phyloP scores from a whole-genome alignment of 169 alveolate species.

The Perkinsus marinus region DNA sequence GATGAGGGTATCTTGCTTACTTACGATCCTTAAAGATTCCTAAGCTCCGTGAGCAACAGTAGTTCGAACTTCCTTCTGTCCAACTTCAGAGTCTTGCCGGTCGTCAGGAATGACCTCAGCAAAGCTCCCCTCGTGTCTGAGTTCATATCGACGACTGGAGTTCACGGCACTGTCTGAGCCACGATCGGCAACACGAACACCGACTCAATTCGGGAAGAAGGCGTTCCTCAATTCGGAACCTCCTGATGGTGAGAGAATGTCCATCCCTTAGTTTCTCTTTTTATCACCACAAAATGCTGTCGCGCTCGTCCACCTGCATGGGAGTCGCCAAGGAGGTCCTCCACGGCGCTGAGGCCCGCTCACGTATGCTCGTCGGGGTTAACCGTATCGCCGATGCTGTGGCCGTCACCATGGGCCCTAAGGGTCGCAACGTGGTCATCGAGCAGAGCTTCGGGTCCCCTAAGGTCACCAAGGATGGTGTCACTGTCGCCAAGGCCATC shows the following conservation, averaged over 20 bases:
- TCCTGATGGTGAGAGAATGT: neutral
- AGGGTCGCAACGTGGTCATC: conserved; percentile 95
- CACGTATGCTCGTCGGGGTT: conserved; percentile 10
- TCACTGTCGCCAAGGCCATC: conserved; percentile 95
- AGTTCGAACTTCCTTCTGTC: neutral
- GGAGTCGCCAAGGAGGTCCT: conserved; percentile 11
- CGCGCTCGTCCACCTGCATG: neutral
- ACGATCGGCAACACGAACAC: too few relatives aligned
- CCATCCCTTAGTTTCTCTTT: neutral
- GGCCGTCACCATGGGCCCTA: conserved; percentile 95
- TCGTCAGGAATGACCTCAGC: neutral
- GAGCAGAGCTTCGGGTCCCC: conserved; percentile 88
- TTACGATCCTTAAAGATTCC: neutral
- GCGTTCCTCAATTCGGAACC: neutral
- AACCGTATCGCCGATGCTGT: conserved; percentile 94
- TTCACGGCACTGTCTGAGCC: too few relatives aligned
- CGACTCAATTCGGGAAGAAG: neutral
- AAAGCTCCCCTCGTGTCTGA: neutral
- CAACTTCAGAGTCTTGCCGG: neutral
- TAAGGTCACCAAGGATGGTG: conserved; percentile 98
- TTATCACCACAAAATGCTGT: neutral
- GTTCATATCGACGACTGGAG: too few relatives aligned
- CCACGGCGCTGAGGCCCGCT: conserved; percentile 20
- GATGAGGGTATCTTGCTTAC: neutral
- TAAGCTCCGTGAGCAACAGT: neutral